Conservation (phyloP, 805 yeast species). For the Cyberlindnera americana region DNA sequence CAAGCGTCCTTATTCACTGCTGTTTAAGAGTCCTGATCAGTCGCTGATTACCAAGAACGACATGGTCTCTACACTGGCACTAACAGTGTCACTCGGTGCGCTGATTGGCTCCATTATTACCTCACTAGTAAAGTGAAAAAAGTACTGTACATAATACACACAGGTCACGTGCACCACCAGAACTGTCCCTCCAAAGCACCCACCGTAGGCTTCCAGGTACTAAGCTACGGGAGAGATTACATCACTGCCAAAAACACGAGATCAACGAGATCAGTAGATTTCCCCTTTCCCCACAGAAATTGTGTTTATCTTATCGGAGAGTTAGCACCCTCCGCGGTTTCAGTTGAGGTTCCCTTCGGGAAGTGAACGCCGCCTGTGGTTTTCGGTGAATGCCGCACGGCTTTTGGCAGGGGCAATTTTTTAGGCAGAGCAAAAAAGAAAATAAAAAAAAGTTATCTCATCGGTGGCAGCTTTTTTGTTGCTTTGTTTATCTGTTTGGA, state of each 20-base stretch:
- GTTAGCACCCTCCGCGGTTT: background rate
- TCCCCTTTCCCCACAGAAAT: too few species aligned
- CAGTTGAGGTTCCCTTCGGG: background rate
- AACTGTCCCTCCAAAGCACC: too few species aligned
- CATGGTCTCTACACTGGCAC: slow-evolving; percentile 9
- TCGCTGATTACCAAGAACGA: slow-evolving; percentile 8
- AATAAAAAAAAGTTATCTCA: slow-evolving; percentile 1
- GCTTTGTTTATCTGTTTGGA: background rate
- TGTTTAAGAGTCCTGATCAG: slow-evolving; percentile 9
- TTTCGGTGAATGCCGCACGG: slow-evolving; percentile 5
- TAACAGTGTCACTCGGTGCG: slow-evolving; percentile 10
- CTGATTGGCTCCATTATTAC: slow-evolving; percentile 11
- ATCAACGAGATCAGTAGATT: too few species aligned
- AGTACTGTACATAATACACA: too few species aligned
- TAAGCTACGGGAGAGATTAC: too few species aligned
- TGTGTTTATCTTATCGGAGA: background rate
- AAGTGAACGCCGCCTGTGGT: background rate
- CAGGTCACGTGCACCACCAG: too few species aligned
- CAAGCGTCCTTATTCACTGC: slow-evolving; percentile 12
- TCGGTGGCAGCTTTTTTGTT: too few species aligned
- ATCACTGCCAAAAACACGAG: too few species aligned
- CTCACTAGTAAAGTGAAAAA: background rate
- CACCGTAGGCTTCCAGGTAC: too few species aligned
- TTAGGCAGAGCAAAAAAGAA: background rate
- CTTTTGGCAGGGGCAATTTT: background rate